phyloP scores from a whole-genome alignment of 805 yeast species.

The Kodamaea neixiangensis region DNA sequence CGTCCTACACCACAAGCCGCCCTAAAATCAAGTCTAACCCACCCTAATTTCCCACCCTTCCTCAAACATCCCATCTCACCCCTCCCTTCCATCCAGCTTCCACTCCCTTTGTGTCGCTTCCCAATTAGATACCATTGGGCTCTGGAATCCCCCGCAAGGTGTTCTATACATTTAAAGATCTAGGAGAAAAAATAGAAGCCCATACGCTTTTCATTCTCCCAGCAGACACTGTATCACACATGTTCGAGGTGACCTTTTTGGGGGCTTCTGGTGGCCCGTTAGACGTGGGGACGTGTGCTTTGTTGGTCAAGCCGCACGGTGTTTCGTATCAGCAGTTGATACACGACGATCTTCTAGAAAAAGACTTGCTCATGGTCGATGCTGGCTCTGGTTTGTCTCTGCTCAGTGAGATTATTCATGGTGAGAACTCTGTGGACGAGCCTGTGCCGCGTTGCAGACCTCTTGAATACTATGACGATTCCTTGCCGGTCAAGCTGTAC shows the following conservation, averaged over 20 bases:
- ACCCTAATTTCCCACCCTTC: no score
- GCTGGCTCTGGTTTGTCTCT: conserved; percentile 75
- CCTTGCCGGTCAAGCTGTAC: conserved; percentile 26
- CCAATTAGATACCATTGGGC: background rate
- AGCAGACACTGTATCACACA: no score
- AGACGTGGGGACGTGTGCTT: conserved; percentile 68
- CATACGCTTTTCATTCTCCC: conserved; percentile 1
- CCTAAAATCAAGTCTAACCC: no score
- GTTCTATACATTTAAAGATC: conserved; percentile 9
- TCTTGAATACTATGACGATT: conserved; percentile 30
- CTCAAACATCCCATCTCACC: no score
- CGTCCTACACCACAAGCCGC: no score
- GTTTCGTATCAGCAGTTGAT: conserved; percentile 37
- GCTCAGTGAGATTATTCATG: conserved; percentile 44
- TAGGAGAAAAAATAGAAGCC: conserved; percentile 4
- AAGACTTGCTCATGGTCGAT: conserved; percentile 57
- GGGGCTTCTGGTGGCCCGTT: conserved; percentile 89
- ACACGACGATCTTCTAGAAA: conserved; percentile 16
- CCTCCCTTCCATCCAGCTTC: no score
- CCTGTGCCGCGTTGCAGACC: conserved; percentile 1
- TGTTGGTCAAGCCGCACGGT: conserved; percentile 58
- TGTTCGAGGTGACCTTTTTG: conserved; percentile 62
- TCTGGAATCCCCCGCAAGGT: conserved; percentile 5
- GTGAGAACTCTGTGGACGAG: conserved; percentile 15
- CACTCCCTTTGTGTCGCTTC: background rate